phyloP scores from a whole-genome alignment of 176 grass and related monocot species.

The Hyparrhenia diplandra region DNA sequence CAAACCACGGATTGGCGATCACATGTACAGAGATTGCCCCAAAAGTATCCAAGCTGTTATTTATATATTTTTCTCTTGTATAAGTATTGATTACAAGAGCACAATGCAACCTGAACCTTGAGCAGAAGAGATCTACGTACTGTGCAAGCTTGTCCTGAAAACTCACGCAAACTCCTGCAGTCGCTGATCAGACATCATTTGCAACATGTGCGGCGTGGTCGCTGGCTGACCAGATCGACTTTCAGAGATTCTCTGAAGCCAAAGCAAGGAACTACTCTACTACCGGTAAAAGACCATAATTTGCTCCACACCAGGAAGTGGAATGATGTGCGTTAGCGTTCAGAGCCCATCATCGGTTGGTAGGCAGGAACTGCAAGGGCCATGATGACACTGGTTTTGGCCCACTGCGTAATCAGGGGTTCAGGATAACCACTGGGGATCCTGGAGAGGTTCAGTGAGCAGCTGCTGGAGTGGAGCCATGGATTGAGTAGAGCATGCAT shows the following conservation, averaged over 20 bases:
- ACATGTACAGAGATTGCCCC: background rate
- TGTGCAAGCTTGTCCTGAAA: background rate
- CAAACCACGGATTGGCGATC: background rate
- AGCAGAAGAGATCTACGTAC: background rate
- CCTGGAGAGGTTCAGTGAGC: background rate
- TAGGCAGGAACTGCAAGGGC: background rate
- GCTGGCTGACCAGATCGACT: background rate
- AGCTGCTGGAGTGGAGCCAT: background rate
- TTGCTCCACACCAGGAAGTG: background rate
- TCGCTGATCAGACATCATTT: background rate
- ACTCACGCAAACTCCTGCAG: background rate
- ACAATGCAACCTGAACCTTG: background rate
- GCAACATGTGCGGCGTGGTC: background rate
- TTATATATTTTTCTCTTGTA: background rate
- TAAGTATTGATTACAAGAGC: background rate
- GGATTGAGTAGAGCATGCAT: constrained; percentile 4
- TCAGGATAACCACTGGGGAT: background rate
- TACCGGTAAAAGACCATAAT: background rate
- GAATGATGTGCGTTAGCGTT: background rate
- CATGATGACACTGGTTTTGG: constrained; percentile 10
- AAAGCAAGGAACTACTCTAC: constrained; percentile 12
- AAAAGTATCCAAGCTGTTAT: background rate
- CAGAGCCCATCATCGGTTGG: background rate
- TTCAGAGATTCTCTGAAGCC: constrained; percentile 24
- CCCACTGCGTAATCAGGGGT: constrained; percentile 15